Evolutionary conservation across 2,329 filamentous ascomycete species (phyloP).

Genomic region (Coccinonectria pachysandricola): DNA sequence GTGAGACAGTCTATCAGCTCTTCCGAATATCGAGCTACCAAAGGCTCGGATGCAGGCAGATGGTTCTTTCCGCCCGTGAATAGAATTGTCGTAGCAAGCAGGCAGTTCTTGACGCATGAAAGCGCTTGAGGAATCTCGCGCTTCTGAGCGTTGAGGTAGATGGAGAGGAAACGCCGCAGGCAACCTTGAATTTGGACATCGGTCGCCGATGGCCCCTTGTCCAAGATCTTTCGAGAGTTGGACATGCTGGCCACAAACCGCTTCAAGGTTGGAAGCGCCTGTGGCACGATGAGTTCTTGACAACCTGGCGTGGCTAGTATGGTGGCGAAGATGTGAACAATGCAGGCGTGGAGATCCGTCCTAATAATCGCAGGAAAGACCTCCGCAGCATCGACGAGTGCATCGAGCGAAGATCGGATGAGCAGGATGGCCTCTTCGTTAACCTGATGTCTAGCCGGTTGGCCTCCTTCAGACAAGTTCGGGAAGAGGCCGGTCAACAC

Average conservation of each 20-base stretch:
- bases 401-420: constrained; percentile 69
- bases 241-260: constrained; percentile 76
- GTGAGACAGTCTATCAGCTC: constrained; percentile 78
- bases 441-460: constrained; percentile 61
- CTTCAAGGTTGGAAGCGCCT: constrained; percentile 82
- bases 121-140: constrained; percentile 67
- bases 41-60: constrained; percentile 62
- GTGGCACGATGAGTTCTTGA: constrained; percentile 80
- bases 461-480: constrained; percentile 60
- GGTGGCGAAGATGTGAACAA: constrained; percentile 91
- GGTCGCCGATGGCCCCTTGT: constrained; percentile 37
- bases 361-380: constrained; percentile 96
- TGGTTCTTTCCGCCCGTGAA: constrained; percentile 70
- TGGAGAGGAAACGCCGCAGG: constrained; percentile 70
- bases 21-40: constrained; percentile 64
- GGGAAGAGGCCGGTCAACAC: constrained; percentile 83
- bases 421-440: constrained; percentile 80
- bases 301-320: constrained; percentile 77
- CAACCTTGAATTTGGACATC: constrained; percentile 70
- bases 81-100: constrained; percentile 80
- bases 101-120: constrained; percentile 82
- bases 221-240: constrained; percentile 28
- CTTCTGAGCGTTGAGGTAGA: constrained; percentile 66
- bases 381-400: constrained; percentile 86
- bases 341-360: constrained; percentile 90